Percentiles rank a stretch among this genome's conserved stretches.
Conservation (phyloP, 208 protist genomes). For the Acanthamoeba sp. region DNA sequence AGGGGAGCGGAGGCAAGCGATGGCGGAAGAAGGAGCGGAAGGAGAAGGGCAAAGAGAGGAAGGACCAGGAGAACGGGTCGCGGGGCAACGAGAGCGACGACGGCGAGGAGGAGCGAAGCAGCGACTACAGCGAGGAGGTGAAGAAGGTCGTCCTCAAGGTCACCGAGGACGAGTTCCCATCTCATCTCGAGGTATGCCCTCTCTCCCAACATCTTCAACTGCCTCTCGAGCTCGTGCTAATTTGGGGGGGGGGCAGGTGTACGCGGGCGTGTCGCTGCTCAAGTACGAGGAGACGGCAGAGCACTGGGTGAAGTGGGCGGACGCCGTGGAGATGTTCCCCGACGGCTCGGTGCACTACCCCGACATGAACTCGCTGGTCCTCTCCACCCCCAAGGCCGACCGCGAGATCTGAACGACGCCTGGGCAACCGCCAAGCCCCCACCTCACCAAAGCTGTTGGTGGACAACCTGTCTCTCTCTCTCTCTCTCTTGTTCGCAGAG, state of each 20-base stretch:
- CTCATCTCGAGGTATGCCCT: background rate
- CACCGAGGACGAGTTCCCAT: background rate
- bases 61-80: background rate
- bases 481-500: background rate
- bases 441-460: background rate
- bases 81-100: slow-evolving; percentile 39
- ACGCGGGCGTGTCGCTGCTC: slow-evolving; percentile 30
- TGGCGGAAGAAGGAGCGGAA: slow-evolving; percentile 4
- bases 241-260: background rate
- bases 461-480: background rate
- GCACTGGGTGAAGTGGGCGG: slow-evolving; percentile 3
- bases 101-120: slow-evolving; percentile 5
- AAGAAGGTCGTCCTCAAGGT: slow-evolving; percentile 15
- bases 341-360: slow-evolving; percentile 45
- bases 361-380: slow-evolving; percentile 23
- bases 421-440: background rate
- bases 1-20: background rate
- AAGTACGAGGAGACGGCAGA: slow-evolving; percentile 41
- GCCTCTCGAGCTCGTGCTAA: too few relatives aligned
- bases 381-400: slow-evolving; percentile 46
- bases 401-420: background rate
- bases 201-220: background rate
- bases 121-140: background rate
- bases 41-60: slow-evolving; percentile 9
- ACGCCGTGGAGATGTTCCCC: slow-evolving; percentile 30